phyloP scores from a whole-genome alignment of 139 green algal genomes.

The Coelastrella sp. region DNA sequence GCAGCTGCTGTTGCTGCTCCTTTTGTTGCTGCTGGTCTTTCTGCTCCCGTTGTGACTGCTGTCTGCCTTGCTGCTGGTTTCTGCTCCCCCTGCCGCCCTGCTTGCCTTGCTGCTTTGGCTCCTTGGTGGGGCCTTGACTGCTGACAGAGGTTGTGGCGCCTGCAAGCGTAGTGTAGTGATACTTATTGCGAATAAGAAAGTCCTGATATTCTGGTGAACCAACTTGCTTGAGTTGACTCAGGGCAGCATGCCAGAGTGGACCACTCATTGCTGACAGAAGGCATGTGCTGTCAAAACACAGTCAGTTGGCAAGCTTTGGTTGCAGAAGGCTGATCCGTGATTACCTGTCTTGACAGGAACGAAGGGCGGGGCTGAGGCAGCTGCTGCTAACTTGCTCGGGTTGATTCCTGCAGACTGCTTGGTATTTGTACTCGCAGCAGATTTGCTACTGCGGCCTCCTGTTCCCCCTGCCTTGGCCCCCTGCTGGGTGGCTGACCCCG shows the following conservation, averaged over 20 bases:
- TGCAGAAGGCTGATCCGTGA: too few species aligned
- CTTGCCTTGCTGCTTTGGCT: neutral
- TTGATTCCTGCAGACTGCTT: neutral
- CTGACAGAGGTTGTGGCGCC: neutral
- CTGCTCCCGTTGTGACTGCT: neutral
- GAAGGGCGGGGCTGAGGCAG: constrained; percentile 29
- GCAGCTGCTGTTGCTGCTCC: neutral
- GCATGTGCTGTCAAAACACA: neutral
- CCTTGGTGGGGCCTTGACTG: neutral
- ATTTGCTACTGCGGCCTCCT: constrained; percentile 14
- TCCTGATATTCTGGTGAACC: too few species aligned
- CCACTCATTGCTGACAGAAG: neutral
- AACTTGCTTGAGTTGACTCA: too few species aligned
- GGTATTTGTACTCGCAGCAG: too few species aligned
- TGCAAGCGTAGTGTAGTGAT: neutral
- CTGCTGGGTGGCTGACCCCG: too few species aligned
- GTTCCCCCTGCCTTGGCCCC: constrained; percentile 4
- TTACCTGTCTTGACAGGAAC: constrained; percentile 36
- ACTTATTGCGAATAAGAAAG: too few species aligned
- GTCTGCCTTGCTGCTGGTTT: neutral
- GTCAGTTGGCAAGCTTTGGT: neutral
- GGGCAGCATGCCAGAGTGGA: too few species aligned
- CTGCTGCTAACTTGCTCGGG: constrained; percentile 29
- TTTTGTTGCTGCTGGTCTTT: constrained; percentile 16
- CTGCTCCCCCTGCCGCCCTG: neutral